These are phyloP conservation scores for Maudiozyma bulderi DNA, from an alignment of 805 yeast genomes.

Conservation along the genomic window DNA sequence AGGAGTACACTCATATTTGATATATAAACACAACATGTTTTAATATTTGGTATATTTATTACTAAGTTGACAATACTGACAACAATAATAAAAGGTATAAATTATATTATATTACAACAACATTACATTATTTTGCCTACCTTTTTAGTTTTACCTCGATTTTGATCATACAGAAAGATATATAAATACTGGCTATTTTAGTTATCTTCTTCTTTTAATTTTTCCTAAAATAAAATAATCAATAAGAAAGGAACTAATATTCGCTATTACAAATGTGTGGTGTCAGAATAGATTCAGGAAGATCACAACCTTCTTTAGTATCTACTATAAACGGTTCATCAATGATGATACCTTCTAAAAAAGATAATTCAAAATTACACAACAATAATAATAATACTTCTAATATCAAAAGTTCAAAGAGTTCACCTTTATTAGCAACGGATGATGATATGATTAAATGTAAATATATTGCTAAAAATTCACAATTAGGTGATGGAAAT, in stretches of 20 bases:
- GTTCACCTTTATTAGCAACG: constrained; percentile 8
- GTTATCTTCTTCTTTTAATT: no score
- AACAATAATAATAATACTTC: neutral
- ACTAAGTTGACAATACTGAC: no score
- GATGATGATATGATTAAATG: constrained; percentile 16
- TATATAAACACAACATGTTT: no score
- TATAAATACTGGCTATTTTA: no score
- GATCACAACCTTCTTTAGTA: neutral
- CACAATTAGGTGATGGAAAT: constrained; percentile 37
- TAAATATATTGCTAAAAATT: constrained; percentile 22
- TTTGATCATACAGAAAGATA: no score
- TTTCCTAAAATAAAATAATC: neutral
- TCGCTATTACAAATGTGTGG: neutral
- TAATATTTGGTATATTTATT: no score
- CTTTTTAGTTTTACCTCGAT: no score
- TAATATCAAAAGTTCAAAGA: neutral
- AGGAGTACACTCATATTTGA: no score
- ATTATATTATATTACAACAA: no score
- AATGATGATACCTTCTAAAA: neutral
- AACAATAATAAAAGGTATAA: no score
- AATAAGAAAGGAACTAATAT: neutral
- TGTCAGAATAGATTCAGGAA: neutral
- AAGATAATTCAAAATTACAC: no score
- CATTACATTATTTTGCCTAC: no score
- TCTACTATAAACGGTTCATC: neutral